Evolutionary conservation across 805 yeast genomes (phyloP).

Genomic region (Suhomyces sp.): DNA sequence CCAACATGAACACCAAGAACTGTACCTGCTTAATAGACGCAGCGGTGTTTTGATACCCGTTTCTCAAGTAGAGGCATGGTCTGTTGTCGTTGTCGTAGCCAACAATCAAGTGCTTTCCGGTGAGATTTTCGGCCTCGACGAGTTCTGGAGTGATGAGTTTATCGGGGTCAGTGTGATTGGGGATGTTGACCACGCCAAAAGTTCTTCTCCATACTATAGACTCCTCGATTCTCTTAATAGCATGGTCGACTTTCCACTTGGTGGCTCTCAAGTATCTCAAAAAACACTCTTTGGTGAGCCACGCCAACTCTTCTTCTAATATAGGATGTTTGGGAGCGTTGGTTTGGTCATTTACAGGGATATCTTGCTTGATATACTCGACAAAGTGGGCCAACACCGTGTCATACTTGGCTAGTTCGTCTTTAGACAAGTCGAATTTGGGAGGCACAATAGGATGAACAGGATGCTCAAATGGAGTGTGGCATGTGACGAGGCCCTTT

Average conservation of each 20-base stretch:
- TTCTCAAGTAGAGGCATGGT: constrained; percentile 89
- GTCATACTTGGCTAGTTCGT: constrained; percentile 31
- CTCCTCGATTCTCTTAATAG: constrained; percentile 68
- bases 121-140: constrained; percentile 68
- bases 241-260: constrained; percentile 76
- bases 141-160: constrained; percentile 52
- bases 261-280: constrained; percentile 90
- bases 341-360: constrained; percentile 28
- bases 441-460: constrained; percentile 33
- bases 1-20: constrained; percentile 89
- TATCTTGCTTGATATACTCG: constrained; percentile 21
- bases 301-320: constrained; percentile 63
- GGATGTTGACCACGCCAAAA: constrained; percentile 59
- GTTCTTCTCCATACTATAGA: constrained; percentile 93
- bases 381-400: constrained; percentile 29
- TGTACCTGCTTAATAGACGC: constrained; percentile 91
- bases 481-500: constrained; percentile 29
- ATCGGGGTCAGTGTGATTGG: constrained; percentile 42
- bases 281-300: constrained; percentile 92
- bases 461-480: constrained; percentile 40
- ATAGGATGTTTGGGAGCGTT: constrained; percentile 26
- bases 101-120: constrained; percentile 88
- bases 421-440: constrained; percentile 24
- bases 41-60: constrained; percentile 95
- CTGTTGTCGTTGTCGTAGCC: constrained; percentile 89